Conservation (phyloP, 1,139 yeast species). For the Taiozyma sp. region DNA sequence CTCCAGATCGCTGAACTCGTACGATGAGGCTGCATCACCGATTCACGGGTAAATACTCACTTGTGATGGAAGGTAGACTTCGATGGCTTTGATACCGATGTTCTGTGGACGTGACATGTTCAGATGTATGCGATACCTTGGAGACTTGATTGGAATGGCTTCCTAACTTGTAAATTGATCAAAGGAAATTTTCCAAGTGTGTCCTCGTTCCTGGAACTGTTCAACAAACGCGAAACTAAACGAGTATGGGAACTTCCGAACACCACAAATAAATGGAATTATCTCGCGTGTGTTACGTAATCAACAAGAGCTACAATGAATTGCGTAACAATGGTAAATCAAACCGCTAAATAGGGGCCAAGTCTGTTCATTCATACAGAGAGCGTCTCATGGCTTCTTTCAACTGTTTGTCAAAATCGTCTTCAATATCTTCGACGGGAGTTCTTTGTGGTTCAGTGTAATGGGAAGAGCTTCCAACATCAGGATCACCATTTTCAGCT, state of each 20-base stretch:
- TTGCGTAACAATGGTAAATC: not conserved
- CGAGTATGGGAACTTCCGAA: not conserved
- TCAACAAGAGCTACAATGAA: not conserved
- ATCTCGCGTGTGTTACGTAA: not conserved
- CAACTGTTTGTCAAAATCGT: constrained; percentile 16
- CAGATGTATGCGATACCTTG: not conserved
- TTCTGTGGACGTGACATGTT: constrained; percentile 49
- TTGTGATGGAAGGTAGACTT: constrained; percentile 80
- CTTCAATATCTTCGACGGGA: not conserved
- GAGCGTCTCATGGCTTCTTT: constrained; percentile 22
- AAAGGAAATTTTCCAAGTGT: not conserved
- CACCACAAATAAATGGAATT: not conserved
- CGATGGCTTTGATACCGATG: constrained; percentile 95
- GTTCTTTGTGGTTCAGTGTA: not conserved
- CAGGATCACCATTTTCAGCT: constrained; percentile 15
- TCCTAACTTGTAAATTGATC: not conserved
- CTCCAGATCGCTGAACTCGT: not conserved
- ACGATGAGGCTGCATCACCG: not conserved
- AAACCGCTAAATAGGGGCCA: not conserved
- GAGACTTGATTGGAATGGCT: not conserved
- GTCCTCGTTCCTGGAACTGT: not conserved
- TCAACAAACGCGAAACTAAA: not conserved
- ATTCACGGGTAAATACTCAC: constrained; percentile 26
- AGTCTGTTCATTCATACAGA: constrained; percentile 6
- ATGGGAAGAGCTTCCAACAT: not conserved